Evolutionary conservation across 75 land plant species (phyloP).

Genomic region (Selaginella moellendorffii): DNA sequence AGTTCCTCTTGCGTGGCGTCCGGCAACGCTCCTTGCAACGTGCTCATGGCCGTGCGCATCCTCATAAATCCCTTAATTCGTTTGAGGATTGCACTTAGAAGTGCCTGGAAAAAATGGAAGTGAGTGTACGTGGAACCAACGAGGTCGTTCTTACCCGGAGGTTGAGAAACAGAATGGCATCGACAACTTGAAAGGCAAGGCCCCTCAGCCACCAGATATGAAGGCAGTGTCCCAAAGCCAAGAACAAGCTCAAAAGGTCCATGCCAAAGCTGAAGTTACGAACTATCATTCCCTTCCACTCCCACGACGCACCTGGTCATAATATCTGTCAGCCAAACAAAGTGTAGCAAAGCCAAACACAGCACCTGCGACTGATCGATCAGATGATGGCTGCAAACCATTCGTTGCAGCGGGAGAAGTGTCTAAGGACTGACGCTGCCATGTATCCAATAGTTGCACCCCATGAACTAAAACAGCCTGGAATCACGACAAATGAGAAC

Average conservation of each 20-base stretch:
- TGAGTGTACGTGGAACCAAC: not conserved
- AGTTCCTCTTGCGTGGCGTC: slow-evolving; percentile 81
- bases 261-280: slow-evolving; percentile 68
- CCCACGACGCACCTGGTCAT: slow-evolving; percentile 58
- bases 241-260: slow-evolving; percentile 62
- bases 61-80: slow-evolving; percentile 70
- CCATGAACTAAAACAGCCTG: slow-evolving; percentile 89
- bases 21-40: slow-evolving; percentile 75
- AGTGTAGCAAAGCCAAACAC: too few species aligned
- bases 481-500: not conserved
- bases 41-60: slow-evolving; percentile 48
- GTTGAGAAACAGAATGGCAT: slow-evolving; percentile 76
- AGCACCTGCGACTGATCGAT: slow-evolving; percentile 54
- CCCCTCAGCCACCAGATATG: slow-evolving; percentile 90
- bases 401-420: slow-evolving; percentile 14
- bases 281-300: slow-evolving; percentile 59
- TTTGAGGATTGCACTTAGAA: slow-evolving; percentile 68
- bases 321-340: not conserved
- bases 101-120: slow-evolving; percentile 32
- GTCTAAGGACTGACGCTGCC: slow-evolving; percentile 41
- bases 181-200: slow-evolving; percentile 82
- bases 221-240: slow-evolving; percentile 76
- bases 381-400: slow-evolving; percentile 18
- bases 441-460: slow-evolving; percentile 78
- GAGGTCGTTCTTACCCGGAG: slow-evolving; percentile 44